These are phyloP conservation scores for Alloascoidea africana DNA, from an alignment of 805 yeast species.

Conservation along the genomic window DNA sequence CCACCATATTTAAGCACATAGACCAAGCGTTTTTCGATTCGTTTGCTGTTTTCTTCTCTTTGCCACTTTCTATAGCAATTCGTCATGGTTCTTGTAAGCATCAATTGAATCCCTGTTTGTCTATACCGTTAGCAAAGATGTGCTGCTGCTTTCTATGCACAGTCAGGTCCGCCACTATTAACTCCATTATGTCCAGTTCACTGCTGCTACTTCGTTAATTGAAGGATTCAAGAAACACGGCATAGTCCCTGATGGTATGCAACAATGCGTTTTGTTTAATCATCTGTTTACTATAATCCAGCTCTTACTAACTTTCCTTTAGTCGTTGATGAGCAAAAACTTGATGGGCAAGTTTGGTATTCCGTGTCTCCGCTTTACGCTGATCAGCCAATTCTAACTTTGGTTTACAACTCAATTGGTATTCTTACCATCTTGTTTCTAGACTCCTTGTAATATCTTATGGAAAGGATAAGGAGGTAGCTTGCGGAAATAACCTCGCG, in stretches of 20 bases:
- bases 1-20: too few relatives aligned
- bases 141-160: too few relatives aligned
- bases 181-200: too few relatives aligned
- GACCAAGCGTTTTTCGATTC: too few relatives aligned
- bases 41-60: too few relatives aligned
- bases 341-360: slow-evolving; percentile 17
- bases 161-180: too few relatives aligned
- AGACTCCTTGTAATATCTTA: slow-evolving; percentile 46
- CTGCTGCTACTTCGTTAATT: slow-evolving; percentile 6
- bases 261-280: not conserved
- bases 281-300: not conserved
- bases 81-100: too few relatives aligned
- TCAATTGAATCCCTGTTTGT: too few relatives aligned
- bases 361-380: slow-evolving; percentile 10
- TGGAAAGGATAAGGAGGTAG: slow-evolving; percentile 43
- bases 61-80: too few relatives aligned
- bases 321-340: slow-evolving; percentile 14
- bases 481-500: slow-evolving; percentile 62
- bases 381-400: slow-evolving; percentile 2
- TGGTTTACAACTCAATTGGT: slow-evolving; percentile 4
- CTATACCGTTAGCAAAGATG: too few relatives aligned
- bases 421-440: slow-evolving; percentile 2
- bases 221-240: slow-evolving; percentile 25
- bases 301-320: not conserved
- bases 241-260: slow-evolving; percentile 26